Base-by-base conservation (phyloP, 495 filamentous ascomycete species). In the Penicillium coffeae region DNA sequence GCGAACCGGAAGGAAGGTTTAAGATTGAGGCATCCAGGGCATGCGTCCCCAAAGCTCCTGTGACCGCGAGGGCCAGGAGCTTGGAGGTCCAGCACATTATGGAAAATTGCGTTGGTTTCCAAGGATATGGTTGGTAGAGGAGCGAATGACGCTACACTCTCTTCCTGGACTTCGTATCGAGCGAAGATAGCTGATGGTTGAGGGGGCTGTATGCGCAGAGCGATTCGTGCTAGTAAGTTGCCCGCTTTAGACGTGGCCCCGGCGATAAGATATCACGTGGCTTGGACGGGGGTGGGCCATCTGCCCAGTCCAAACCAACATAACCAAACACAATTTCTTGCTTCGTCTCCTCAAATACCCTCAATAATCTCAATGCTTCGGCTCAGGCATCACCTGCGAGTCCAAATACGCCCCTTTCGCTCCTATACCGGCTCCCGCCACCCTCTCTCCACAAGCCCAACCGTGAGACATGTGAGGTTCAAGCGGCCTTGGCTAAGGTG, bases 401-500 rank as follows among this genome's bases (percentile, higher is more conserved):
- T 52, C 50, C 60, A 52, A 57, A 40, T 52, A 16, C 54, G 58
- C 32, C 47, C 47, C 16, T 44, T 59, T 16, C 48, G 57, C 20
- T 57, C 64, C 41, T 57, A 56, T 30, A 51, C 53, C 33, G 52
- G 54, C 34, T 51, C 54, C 46, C 52, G 39, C 27, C 57, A 48
- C 45, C 38, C 47, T 21, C 30, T 39, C 45, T 49, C 44, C 38
- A 50, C 35, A n/a, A 44, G 37, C 33, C 47, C 43, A 15, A 63
- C 62, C 30, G 43, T 69, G n/a, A 67, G 60, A 14, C 63, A 63
- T 59, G 68, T 72, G 50, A 66, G 57, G 38, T 61, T 74, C 44
- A 62, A 59, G 45, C 64, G 64, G 52, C 71, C 66, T 22, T 68
- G 69, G 71, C 46, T 72, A 19, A 65, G 64, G 71, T 74, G 38